Evolutionary conservation across 2,329 filamentous ascomycete genomes (phyloP), one percentile per base, ranked within the genome.

Genomic region (Hysterium pulicare): DNA sequence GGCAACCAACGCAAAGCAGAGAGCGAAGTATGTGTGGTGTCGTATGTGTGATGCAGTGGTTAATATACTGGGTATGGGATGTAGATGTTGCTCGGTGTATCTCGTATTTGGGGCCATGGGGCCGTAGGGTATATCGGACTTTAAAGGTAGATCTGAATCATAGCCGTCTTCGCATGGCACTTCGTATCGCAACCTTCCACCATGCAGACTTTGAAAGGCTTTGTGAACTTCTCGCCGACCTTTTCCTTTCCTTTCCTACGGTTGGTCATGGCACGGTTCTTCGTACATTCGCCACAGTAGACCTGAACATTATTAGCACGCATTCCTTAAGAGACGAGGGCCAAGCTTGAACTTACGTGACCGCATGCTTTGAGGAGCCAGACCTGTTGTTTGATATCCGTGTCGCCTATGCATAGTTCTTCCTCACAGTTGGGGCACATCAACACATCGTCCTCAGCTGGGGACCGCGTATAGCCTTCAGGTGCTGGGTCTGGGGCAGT

Each of bases 351-450:
- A 74, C 79, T 66, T 77, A 97, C 93, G 71, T 98, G 93, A 50
- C 93, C 93, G 64, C 93, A 98, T 39, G 78, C 78, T 67, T 90
- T 95, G 26, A 93, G 77, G 1, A 93, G 85, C 90, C 90, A 97
- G 48, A 97, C 91, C 57, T 95, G 86, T 59, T 87, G 83, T 67
- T 95, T 90, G 24, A 72, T 62, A 21, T 78, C 73, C 17, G 76
- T 73, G 0, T 81, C 81, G 11, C 90, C 86, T 38, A 84, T 82
- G 5, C 88, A 86, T 13, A 98, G 71, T 67, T 97, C 91, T 45
- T 87, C 78, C 15, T 86, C 83, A 56, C 93, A 98, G 45, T 87
- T 87, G 0, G 91, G 87, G 62, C 93, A 98, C 1, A 95, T 76
- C 2, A 91, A 76, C 1, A 86, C 74, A 28, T 86, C 78, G 13